A percentile compares a stretch with the other conserved stretches of the same genome.
phyloP scores from a whole-genome alignment of 352 stramenopile species.

The Albugo laibachii region DNA sequence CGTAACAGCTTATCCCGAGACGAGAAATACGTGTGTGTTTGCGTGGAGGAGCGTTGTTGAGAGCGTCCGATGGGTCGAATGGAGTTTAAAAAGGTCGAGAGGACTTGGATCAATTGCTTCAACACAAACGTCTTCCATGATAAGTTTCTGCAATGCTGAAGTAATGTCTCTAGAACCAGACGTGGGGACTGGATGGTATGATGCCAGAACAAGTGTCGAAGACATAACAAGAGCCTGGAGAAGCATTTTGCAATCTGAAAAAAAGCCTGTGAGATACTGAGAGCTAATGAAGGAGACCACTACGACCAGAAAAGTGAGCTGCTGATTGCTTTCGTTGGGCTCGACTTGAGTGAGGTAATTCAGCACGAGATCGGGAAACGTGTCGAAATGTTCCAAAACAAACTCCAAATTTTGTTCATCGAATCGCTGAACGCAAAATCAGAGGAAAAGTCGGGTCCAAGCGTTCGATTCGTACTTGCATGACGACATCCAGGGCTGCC shows the following conservation, averaged over 20 bases:
- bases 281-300: neutral
- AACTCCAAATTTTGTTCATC: constrained; percentile 53
- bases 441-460: neutral
- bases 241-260: constrained; percentile 68
- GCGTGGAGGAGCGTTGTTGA: too few species aligned
- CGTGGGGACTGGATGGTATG: constrained; percentile 49
- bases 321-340: constrained; percentile 31
- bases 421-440: constrained; percentile 26
- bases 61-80: constrained; percentile 20
- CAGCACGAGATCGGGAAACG: constrained; percentile 68
- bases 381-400: constrained; percentile 73
- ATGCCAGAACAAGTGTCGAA: constrained; percentile 70
- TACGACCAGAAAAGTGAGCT: constrained; percentile 62
- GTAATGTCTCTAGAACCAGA: constrained; percentile 39
- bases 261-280: neutral
- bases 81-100: constrained; percentile 37
- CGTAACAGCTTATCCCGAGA: constrained; percentile 24
- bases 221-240: constrained; percentile 36
- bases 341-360: constrained; percentile 66
- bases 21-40: constrained; percentile 26
- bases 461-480: constrained; percentile 28
- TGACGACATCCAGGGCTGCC: constrained; percentile 60
- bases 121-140: constrained; percentile 59
- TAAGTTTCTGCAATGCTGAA: constrained; percentile 36
- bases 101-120: constrained; percentile 60